Evolutionary conservation across 208 protist species (phyloP), one percentile per base, ranked within the genome.

Genomic region (Naegleria fowleri): DNA sequence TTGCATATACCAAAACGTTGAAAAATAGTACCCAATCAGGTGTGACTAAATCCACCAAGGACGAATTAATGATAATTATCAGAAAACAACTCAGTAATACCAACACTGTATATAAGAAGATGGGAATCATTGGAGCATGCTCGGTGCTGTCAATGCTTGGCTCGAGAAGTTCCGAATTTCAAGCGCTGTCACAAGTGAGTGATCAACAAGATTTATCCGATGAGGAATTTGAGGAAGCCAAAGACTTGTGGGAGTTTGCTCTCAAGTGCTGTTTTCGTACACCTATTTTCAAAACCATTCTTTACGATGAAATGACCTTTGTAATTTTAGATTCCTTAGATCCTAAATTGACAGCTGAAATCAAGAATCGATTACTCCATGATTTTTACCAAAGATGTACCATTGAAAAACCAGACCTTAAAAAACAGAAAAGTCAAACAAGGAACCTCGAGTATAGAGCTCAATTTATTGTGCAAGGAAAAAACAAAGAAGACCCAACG

Each of bases 101-200:
- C 16, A 86, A 51, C 7, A 51, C 29, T 9, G 29, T 13, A 33
- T 86, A 51, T 86, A 43, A 51, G n/a, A 86, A 51, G 11, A 86
- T 86, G 83, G 83, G 83, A 13, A 51, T 86, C 29, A 86, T 86
- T 86, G 83, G 39, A 33, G 15, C 16, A 33, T 86, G 83, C 33
- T 6, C 36, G 2, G n/a, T 86, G 2, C 33, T 86, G 33, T 33
- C 39, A 13, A 86, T 33, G 9, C 9, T 86, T 40, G 83, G 83
- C 13, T 33, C 40, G 0, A 86, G 29, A 13, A 13, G 5, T 86
- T 22, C 38, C 0, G 13, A 85, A 22, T 19, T 85, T 41, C 9
- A 16, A 0, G 33, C 11, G 0, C 13, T 39, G 22, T 22, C 9
- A 25, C 7, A 85, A 22, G 22, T 43, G 38, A 43, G 5, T 5